These are phyloP conservation scores for Colletotrichum melonis DNA, from an alignment of 2,329 filamentous ascomycete species.

Conservation along the genomic window DNA sequence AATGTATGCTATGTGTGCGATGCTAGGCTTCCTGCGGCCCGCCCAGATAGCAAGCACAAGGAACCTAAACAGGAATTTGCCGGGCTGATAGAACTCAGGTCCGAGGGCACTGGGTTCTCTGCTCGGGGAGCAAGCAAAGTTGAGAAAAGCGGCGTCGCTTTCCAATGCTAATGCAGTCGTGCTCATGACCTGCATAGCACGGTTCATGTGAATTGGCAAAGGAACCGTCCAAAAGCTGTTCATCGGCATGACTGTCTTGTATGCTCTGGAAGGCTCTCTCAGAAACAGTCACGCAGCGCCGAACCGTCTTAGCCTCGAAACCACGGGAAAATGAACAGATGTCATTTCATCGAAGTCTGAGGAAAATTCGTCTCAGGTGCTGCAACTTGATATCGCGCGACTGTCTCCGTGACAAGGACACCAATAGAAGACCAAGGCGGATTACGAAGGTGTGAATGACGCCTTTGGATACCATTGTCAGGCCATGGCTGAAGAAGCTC, in stretches of 20 bases:
- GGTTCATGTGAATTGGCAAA: background rate
- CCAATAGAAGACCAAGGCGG: conserved; percentile 72
- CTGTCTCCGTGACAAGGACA: conserved; percentile 9
- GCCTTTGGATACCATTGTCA: conserved; percentile 90
- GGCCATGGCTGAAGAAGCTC: conserved; percentile 86
- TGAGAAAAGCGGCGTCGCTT: conserved; percentile 81
- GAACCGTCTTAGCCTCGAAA: background rate
- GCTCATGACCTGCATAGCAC: background rate
- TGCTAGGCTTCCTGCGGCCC: conserved; percentile 71
- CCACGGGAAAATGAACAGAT: background rate
- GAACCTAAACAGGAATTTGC: conserved; percentile 67
- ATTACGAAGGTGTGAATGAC: conserved; percentile 78
- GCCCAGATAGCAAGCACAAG: conserved; percentile 54
- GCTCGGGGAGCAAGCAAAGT: conserved; percentile 87
- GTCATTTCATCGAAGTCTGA: background rate
- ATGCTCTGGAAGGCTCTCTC: background rate
- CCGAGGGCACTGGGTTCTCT: conserved; percentile 93
- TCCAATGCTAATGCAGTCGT: conserved; percentile 74
- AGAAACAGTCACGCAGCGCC: background rate
- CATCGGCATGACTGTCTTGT: background rate
- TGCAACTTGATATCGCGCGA: conserved; percentile 33
- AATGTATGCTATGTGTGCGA: conserved; percentile 90
- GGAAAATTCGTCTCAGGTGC: conserved; percentile 13
- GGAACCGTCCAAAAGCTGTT: background rate
- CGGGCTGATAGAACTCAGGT: conserved; percentile 82